phyloP scores from a whole-genome alignment of 2,329 filamentous ascomycete species.

The Macrophomina tecta region DNA sequence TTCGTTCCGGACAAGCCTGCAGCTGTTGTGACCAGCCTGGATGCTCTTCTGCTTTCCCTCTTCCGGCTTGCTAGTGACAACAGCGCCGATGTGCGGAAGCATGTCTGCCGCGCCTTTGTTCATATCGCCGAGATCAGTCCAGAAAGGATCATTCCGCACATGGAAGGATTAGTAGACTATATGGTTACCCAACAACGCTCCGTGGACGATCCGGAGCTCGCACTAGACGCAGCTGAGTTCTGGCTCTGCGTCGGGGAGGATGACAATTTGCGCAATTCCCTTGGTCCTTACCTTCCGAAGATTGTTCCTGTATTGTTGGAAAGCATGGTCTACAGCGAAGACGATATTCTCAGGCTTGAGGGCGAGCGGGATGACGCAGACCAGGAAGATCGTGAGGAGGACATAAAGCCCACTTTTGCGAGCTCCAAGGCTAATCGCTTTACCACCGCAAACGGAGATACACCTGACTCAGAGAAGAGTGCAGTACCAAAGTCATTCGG shows the following conservation, averaged over 20 bases:
- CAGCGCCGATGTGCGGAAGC: conserved; percentile 82
- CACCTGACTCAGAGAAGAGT: conserved; percentile 55
- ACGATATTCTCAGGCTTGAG: conserved; percentile 86
- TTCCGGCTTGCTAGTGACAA: conserved; percentile 81
- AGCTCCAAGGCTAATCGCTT: conserved; percentile 67
- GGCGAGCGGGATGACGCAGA: conserved; percentile 82
- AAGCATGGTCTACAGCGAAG: conserved; percentile 95
- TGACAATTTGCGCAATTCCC: conserved; percentile 73
- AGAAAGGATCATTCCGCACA: conserved; percentile 87
- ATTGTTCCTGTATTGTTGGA: conserved; percentile 90
- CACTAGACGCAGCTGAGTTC: conserved; percentile 94
- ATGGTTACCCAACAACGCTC: conserved; percentile 88
- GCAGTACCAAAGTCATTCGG: conserved; percentile 56
- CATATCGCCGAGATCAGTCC: conserved; percentile 89
- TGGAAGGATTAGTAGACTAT: conserved; percentile 87
- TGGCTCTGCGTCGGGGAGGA: conserved; percentile 95
- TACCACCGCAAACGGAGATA: conserved; percentile 44
- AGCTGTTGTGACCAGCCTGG: conserved; percentile 79
- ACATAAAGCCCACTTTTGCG: conserved; percentile 92
- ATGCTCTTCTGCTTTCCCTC: conserved; percentile 80
- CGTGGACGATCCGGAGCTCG: conserved; percentile 81
- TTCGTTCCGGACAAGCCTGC: conserved; percentile 87
- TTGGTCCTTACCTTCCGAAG: conserved; percentile 79
- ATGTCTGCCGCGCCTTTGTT: conserved; percentile 92
- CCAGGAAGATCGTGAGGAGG: conserved; percentile 84